Evolutionary conservation across 352 stramenopile genomes (phyloP).

Genomic region (Pythium phragmitis): DNA sequence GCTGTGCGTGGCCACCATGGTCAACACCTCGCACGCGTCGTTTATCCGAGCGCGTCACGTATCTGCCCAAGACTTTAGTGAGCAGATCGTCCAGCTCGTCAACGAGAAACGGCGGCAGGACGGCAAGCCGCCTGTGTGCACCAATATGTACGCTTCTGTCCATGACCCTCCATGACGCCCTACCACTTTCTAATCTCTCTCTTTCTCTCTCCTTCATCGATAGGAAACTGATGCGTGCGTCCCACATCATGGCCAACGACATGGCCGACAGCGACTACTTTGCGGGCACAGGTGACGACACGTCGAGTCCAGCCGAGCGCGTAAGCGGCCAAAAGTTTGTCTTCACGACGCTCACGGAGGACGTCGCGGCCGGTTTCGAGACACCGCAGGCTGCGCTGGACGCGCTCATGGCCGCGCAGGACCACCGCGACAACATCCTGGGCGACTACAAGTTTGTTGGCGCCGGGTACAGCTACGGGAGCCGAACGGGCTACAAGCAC

Average conservation of each 20-base stretch:
- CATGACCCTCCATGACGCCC: background rate
- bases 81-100: slow-evolving; percentile 27
- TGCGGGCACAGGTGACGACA: slow-evolving; percentile 40
- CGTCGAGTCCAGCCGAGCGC: slow-evolving; percentile 44
- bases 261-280: slow-evolving; percentile 33
- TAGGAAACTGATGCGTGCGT: slow-evolving; percentile 30
- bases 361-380: slow-evolving; percentile 33
- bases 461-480: slow-evolving; percentile 25
- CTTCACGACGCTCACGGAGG: slow-evolving; percentile 35
- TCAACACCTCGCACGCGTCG: slow-evolving; percentile 9
- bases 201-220: background rate
- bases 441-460: slow-evolving; percentile 28
- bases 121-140: slow-evolving; percentile 23
- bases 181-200: background rate
- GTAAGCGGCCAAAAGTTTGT: slow-evolving; percentile 44
- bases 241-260: slow-evolving; percentile 28
- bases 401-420: slow-evolving; percentile 30
- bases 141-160: slow-evolving; percentile 19
- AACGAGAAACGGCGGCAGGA: slow-evolving; percentile 25
- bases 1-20: slow-evolving; percentile 8
- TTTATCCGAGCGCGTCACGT: slow-evolving; percentile 26
- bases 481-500: slow-evolving; percentile 26
- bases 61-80: slow-evolving; percentile 17
- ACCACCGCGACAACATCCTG: slow-evolving; percentile 32
- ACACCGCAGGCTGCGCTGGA: slow-evolving; percentile 23